These are phyloP conservation scores for Musa troglodytarum DNA, from an alignment of 176 grass and related monocot genomes.

Conservation along the genomic window DNA sequence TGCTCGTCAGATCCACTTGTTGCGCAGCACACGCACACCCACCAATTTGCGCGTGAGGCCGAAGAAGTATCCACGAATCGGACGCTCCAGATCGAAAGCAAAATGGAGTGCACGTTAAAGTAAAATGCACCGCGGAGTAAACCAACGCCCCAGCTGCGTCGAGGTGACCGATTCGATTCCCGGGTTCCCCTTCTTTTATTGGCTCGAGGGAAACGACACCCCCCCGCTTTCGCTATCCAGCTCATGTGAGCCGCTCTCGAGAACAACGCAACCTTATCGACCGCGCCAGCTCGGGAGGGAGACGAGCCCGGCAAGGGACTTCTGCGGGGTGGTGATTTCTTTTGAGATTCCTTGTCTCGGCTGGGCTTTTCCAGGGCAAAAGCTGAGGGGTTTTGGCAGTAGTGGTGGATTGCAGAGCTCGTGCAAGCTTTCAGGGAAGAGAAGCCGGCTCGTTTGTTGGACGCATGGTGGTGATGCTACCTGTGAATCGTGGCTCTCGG, in stretches of 20 bases:
- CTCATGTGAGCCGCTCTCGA: neutral
- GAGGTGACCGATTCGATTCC: no score
- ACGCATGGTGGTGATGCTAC: no score
- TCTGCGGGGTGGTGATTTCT: neutral
- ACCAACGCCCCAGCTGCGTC: no score
- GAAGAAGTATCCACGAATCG: no score
- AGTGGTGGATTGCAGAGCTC: neutral
- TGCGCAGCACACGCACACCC: no score
- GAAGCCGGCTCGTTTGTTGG: no score
- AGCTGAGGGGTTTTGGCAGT: neutral
- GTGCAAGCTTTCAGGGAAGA: neutral
- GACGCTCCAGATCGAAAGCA: no score
- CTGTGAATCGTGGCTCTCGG: no score
- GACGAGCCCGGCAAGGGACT: neutral
- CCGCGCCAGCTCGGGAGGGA: neutral
- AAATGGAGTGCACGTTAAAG: no score
- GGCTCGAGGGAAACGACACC: neutral
- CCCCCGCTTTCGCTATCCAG: neutral
- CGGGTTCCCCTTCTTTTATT: neutral
- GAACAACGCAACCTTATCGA: neutral
- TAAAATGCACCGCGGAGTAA: no score
- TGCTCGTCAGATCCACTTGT: no score
- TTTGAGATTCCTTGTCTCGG: neutral
- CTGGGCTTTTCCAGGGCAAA: neutral
- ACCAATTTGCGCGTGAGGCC: no score